Conservation (phyloP, 768 basidiomycete species). For the Calocybe cyanea region DNA sequence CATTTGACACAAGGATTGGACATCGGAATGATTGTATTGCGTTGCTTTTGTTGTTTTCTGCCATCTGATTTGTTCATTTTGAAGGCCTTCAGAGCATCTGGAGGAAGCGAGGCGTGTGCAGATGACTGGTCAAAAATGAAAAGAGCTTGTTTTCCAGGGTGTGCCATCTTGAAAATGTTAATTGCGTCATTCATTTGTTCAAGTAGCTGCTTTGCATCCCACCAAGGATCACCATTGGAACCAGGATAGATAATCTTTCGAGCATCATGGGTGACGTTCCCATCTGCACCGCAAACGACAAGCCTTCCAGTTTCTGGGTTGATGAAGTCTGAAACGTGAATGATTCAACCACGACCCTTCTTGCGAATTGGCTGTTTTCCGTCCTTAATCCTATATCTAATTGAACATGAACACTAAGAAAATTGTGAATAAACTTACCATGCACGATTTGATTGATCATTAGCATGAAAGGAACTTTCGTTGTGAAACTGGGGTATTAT, state of each 20-base stretch:
- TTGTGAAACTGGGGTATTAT: background rate
- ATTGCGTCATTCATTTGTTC: conserved; percentile 21
- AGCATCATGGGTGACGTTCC: conserved; percentile 19
- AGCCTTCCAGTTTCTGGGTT: conserved; percentile 20
- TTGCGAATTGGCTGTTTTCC: conserved; percentile 9
- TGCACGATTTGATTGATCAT: background rate
- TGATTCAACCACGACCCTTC: conserved; percentile 23
- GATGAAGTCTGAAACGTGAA: conserved; percentile 30
- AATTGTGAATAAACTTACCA: too few species aligned
- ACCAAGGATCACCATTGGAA: conserved; percentile 23
- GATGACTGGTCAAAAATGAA: conserved; percentile 36
- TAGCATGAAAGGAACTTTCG: background rate
- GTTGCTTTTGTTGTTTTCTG: conserved; percentile 30
- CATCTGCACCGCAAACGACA: conserved; percentile 11
- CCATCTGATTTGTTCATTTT: conserved; percentile 40
- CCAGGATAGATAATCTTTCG: conserved; percentile 22
- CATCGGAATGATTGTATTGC: conserved; percentile 33
- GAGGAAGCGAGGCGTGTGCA: conserved; percentile 32
- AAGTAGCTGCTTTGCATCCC: conserved; percentile 1
- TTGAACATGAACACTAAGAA: too few species aligned
- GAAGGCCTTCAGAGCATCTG: conserved; percentile 36
- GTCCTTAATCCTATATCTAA: background rate
- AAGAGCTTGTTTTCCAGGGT: conserved; percentile 27
- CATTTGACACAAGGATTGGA: conserved; percentile 18
- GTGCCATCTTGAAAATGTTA: conserved; percentile 29